Conservation (phyloP, 768 basidiomycete species). For the Amanita thiersii region DNA sequence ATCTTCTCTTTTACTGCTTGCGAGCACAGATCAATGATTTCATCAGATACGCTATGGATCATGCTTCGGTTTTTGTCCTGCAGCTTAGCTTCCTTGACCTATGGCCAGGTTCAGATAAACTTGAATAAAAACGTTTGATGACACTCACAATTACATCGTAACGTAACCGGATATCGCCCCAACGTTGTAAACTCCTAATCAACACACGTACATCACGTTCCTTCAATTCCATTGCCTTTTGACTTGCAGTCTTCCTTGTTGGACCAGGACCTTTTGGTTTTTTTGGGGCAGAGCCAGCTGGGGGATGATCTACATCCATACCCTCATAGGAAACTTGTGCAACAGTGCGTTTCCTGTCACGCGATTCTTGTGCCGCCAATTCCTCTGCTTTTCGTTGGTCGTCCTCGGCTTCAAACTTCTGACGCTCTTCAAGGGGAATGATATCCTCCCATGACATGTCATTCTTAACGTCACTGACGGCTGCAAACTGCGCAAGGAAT, state of each 20-base stretch:
- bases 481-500: constrained; percentile 92
- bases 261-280: constrained; percentile 67
- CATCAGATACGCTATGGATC: constrained; percentile 87
- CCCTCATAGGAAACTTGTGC: constrained; percentile 88
- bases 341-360: constrained; percentile 75
- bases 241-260: constrained; percentile 83
- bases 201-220: constrained; percentile 95
- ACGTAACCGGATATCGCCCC: constrained; percentile 94
- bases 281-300: constrained; percentile 54
- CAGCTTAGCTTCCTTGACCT: constrained; percentile 88
- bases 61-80: constrained; percentile 91
- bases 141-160: constrained; percentile 86
- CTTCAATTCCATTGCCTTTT: constrained; percentile 94
- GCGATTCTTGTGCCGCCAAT: constrained; percentile 54
- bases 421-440: constrained; percentile 88
- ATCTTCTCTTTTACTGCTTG: constrained; percentile 81
- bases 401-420: constrained; percentile 76
- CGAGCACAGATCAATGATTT: constrained; percentile 81
- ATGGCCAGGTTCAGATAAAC: constrained; percentile 7
- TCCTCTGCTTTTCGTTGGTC: constrained; percentile 70
- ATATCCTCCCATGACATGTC: constrained; percentile 99
- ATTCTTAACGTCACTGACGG: constrained; percentile 96
- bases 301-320: constrained; percentile 81
- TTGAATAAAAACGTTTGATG: constrained; percentile 1
- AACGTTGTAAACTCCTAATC: constrained; percentile 90